Conservation (phyloP, 148 eudicot species). For the Vaccinium corymbosum region DNA sequence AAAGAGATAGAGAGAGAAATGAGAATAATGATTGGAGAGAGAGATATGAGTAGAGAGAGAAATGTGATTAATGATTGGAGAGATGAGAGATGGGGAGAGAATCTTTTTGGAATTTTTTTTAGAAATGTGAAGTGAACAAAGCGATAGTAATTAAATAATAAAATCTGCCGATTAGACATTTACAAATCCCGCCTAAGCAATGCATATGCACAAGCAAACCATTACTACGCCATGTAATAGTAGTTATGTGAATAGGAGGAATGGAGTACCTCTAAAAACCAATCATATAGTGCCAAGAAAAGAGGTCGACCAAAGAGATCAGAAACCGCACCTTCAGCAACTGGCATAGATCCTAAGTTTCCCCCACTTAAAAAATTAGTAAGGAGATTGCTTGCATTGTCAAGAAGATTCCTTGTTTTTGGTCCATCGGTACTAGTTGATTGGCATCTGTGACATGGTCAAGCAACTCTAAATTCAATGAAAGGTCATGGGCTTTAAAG, state of each 20-base stretch:
- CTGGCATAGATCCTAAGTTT: slow-evolving; percentile 83
- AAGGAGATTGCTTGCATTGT: slow-evolving; percentile 91
- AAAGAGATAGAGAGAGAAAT: too few relatives aligned
- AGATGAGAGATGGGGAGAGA: too few relatives aligned
- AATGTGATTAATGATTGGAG: too few relatives aligned
- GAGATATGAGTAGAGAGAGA: too few relatives aligned
- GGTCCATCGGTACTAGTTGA: slow-evolving; percentile 63
- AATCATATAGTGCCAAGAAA: slow-evolving; percentile 86
- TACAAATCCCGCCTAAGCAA: neutral
- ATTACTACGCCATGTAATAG: slow-evolving; percentile 7
- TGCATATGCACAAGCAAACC: slow-evolving; percentile 11
- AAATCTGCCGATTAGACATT: neutral
- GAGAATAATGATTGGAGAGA: too few relatives aligned
- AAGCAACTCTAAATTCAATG: neutral
- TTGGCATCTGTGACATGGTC: slow-evolving; percentile 57
- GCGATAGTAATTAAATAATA: neutral
- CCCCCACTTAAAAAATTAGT: slow-evolving; percentile 89
- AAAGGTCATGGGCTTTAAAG: neutral
- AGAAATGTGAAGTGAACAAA: too few relatives aligned
- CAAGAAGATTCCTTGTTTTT: slow-evolving; percentile 67
- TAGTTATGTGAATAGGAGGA: slow-evolving; percentile 8
- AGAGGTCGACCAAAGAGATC: slow-evolving; percentile 92
- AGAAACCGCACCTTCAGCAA: slow-evolving; percentile 95
- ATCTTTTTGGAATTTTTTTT: too few relatives aligned
- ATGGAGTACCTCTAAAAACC: slow-evolving; percentile 82